A percentile compares a stretch with the other conserved stretches of the same genome.
These are phyloP conservation scores for Pleurotus giganteus DNA, from an alignment of 768 basidiomycete species.

Conservation along the genomic window DNA sequence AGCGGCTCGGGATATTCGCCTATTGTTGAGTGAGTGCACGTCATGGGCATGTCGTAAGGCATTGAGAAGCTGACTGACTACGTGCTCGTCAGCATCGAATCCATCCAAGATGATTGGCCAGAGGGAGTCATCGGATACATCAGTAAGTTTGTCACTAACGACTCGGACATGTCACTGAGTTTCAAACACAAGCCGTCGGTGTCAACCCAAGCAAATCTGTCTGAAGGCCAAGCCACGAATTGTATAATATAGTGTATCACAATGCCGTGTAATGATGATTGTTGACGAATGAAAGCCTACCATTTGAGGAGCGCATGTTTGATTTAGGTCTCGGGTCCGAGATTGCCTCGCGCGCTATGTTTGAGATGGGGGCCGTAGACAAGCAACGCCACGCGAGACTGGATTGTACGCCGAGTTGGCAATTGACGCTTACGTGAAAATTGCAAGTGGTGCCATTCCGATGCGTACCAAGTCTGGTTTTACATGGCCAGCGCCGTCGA, in stretches of 20 bases:
- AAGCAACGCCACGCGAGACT: slow-evolving; percentile 10
- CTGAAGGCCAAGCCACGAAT: neutral
- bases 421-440: slow-evolving; percentile 30
- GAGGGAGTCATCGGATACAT: slow-evolving; percentile 26
- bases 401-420: neutral
- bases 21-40: slow-evolving; percentile 22
- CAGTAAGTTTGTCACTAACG: slow-evolving; percentile 14
- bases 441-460: slow-evolving; percentile 37
- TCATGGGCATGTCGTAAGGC: neutral
- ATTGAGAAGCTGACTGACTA: neutral
- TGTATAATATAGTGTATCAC: neutral
- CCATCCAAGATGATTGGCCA: slow-evolving; percentile 28
- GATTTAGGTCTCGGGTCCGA: too few species aligned
- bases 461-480: slow-evolving; percentile 11
- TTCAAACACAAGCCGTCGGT: slow-evolving; percentile 20
- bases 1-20: slow-evolving; percentile 24
- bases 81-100: slow-evolving; percentile 19
- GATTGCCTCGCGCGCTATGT: neutral
- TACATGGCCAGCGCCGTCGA: slow-evolving; percentile 5
- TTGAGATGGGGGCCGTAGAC: neutral
- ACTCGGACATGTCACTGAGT: neutral
- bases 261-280: neutral
- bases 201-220: slow-evolving; percentile 21
- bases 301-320: too few species aligned
- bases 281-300: too few species aligned